Conservation (phyloP, 192 early-diverging fungal species). For the Chytriomyces sp. region DNA sequence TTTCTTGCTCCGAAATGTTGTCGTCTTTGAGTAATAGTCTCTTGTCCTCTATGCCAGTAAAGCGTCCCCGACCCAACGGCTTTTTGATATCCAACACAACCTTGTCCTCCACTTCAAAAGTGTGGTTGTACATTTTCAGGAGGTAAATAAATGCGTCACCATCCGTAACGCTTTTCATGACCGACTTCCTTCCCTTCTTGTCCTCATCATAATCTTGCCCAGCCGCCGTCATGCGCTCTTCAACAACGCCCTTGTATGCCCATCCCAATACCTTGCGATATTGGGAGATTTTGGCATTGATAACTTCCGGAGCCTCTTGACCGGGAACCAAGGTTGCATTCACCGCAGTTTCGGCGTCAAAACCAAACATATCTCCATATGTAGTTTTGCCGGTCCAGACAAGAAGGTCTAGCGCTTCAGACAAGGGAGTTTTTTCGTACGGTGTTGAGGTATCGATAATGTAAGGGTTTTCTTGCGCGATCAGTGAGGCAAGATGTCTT, state of each 20-base stretch:
- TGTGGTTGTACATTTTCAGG: slow-evolving; percentile 4
- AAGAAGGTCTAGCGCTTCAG: slow-evolving; percentile 10
- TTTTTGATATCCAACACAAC: background rate
- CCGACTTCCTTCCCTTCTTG: background rate
- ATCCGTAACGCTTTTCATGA: slow-evolving; percentile 15
- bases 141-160: slow-evolving; percentile 20
- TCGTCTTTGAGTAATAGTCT: background rate
- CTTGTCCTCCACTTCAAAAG: slow-evolving; percentile 10
- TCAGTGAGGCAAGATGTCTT: slow-evolving; percentile 21
- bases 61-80: slow-evolving; percentile 5
- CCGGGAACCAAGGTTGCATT: slow-evolving; percentile 23
- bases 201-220: background rate
- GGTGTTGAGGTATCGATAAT: background rate
- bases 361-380: slow-evolving; percentile 36
- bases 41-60: background rate
- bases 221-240: background rate
- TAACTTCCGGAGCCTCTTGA: slow-evolving; percentile 26
- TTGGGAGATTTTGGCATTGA: slow-evolving; percentile 28
- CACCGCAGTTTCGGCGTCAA: slow-evolving; percentile 29
- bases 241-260: slow-evolving; percentile 20
- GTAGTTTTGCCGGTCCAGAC: slow-evolving; percentile 27
- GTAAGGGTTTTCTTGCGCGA: slow-evolving; percentile 21
- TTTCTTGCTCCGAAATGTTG: slow-evolving; percentile 11
- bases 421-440: background rate
- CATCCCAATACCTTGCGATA: slow-evolving; percentile 12